Evolutionary conservation across 2,329 filamentous ascomycete genomes (phyloP).

Genomic region (Pseudogymnoascus sp.): DNA sequence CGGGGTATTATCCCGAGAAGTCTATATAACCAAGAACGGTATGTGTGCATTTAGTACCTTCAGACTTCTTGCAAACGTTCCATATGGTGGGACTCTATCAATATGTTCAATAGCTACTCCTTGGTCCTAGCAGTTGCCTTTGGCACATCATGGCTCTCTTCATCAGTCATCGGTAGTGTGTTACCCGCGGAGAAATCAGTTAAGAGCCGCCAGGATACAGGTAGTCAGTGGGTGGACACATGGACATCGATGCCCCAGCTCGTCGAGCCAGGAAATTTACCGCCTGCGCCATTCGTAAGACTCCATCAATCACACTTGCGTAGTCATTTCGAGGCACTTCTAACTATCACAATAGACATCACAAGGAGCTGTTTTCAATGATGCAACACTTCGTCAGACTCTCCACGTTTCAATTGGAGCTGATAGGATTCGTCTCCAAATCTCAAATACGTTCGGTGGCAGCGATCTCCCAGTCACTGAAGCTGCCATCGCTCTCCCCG

Average conservation of each 20-base stretch:
- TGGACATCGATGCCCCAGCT: conserved; percentile 63
- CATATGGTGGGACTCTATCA: not conserved
- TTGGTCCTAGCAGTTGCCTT: not conserved
- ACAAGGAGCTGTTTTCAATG: conserved; percentile 44
- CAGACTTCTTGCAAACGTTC: not conserved
- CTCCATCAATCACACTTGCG: no score
- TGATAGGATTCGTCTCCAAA: conserved; percentile 50
- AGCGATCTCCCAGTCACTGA: conserved; percentile 53
- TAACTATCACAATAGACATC: conserved; percentile 23
- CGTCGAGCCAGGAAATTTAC: conserved; percentile 55
- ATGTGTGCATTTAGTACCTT: not conserved
- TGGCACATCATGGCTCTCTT: not conserved
- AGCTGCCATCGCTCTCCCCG: conserved; percentile 50
- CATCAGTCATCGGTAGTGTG: not conserved
- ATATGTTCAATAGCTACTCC: not conserved
- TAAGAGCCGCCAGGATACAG: conserved; percentile 18
- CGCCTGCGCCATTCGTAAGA: conserved; percentile 51
- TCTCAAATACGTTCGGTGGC: conserved; percentile 59
- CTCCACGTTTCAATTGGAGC: conserved; percentile 52
- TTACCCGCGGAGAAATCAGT: not conserved
- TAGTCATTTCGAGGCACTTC: not conserved
- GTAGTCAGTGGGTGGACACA: conserved; percentile 53
- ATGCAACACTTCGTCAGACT: conserved; percentile 61
- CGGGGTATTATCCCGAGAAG: not conserved
- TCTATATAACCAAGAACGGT: not conserved